Evolutionary conservation across 108 stramenopile genomes (phyloP), one percentile per base, ranked within the genome.

Genomic region (Fragilaria radians): DNA sequence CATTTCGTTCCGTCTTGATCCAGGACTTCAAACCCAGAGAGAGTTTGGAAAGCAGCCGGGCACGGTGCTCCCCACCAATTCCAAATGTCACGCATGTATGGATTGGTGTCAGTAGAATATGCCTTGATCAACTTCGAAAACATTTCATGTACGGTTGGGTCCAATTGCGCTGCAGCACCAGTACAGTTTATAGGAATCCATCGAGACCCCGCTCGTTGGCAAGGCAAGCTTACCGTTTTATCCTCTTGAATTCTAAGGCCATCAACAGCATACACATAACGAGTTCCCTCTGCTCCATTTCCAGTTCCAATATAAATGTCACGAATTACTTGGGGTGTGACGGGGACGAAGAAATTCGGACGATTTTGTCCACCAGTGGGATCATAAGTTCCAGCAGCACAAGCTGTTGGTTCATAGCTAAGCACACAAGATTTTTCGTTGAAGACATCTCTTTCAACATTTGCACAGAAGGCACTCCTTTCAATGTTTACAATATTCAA

Each of bases 211-310:
- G 19, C 47, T 48, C 23, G 19, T 1, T 3, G 2, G 53, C 53
- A 54, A 2, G 53, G 53, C 3, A 25, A 25, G 2, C 27, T 25
- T 3, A 54, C 31, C n/a, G 31, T 32, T 25, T 54, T 54, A 3
- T 54, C 53, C 4, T 54, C 22, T 32, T n/a, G 22, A 3, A 54
- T 25, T 3, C n/a, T 21, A 23, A 54, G 24, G 4, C 53, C 53
- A 19, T 32, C 3, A 19, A 54, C 27, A 19, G 53, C 53, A 54
- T 54, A 54, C 53, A 54, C 19, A 32, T 54, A 54, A 3, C 4
- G n/a, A n/a, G n/a, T n/a, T n/a, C n/a, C n/a, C n/a, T n/a, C n/a
- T n/a, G n/a, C n/a, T n/a, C n/a, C n/a, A n/a, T n/a, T n/a, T n/a
- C n/a, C n/a, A n/a, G n/a, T n/a, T n/a, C n/a, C n/a, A n/a, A n/a